These are phyloP conservation scores for Circinella umbellata DNA, from an alignment of 371 early-diverging fungal species.

Conservation along the genomic window DNA sequence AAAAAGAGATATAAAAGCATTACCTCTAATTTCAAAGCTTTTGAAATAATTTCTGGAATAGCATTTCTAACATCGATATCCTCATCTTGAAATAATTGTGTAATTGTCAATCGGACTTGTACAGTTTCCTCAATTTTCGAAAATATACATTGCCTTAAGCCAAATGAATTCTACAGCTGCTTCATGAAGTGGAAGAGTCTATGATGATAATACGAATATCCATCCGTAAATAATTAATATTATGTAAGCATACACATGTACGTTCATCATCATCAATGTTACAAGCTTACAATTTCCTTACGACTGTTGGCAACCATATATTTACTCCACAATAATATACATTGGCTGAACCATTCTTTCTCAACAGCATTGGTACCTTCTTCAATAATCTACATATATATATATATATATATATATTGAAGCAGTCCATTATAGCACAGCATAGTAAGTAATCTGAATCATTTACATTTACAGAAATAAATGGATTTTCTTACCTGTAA, in stretches of 20 bases:
- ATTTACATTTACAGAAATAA: too few species aligned
- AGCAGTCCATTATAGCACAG: neutral
- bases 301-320: constrained; percentile 54
- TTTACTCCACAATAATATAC: constrained; percentile 50
- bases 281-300: constrained; percentile 44
- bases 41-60: constrained; percentile 59
- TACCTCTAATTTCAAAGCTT: constrained; percentile 46
- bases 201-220: neutral
- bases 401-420: neutral
- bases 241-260: neutral
- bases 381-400: neutral
- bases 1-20: neutral
- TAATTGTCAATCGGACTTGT: constrained; percentile 28
- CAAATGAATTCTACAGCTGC: constrained; percentile 56
- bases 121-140: constrained; percentile 4
- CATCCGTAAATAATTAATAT: neutral
- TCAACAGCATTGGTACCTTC: neutral
- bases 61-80: constrained; percentile 73
- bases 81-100: constrained; percentile 59
- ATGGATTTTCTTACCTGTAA: constrained; percentile 34
- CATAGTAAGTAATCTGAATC: too few species aligned
- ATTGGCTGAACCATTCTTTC: constrained; percentile 33
- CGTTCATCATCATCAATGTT: neutral
- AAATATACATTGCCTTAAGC: constrained; percentile 45
- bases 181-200: constrained; percentile 64